These are phyloP conservation scores for Flaveria linearis DNA, from an alignment of 129 eudicot genomes.

Conservation along the genomic window DNA sequence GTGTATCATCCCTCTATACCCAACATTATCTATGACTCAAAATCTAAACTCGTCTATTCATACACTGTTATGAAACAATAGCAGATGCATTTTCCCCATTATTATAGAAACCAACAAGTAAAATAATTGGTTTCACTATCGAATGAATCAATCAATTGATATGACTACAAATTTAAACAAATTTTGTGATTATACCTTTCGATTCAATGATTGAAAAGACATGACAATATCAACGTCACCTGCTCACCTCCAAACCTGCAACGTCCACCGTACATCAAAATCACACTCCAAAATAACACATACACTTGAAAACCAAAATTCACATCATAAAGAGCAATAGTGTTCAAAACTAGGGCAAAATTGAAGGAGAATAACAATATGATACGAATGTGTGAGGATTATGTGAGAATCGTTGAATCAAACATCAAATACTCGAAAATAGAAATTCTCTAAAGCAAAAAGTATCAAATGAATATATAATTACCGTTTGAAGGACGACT, in stretches of 20 bases:
- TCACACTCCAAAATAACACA: neutral
- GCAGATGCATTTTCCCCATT: slow-evolving; percentile 1
- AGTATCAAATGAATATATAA: neutral
- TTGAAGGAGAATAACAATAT: neutral
- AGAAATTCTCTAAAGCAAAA: neutral
- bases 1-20: too few relatives aligned
- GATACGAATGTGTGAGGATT: neutral
- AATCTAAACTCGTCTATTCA: slow-evolving; percentile 17
- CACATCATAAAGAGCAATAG: neutral
- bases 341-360: neutral
- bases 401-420: neutral
- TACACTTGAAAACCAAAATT: neutral
- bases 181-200: slow-evolving; percentile 30
- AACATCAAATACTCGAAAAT: neutral
- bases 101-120: slow-evolving; percentile 22
- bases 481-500: neutral
- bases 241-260: slow-evolving; percentile 18
- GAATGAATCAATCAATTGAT: slow-evolving; percentile 24
- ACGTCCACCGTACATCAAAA: slow-evolving; percentile 24
- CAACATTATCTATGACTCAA: slow-evolving; percentile 4
- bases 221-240: slow-evolving; percentile 18
- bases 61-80: slow-evolving; percentile 9
- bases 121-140: neutral
- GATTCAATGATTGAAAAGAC: slow-evolving; percentile 22
- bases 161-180: slow-evolving; percentile 27